Percentiles rank a stretch among this genome's conserved stretches.
phyloP scores from a whole-genome alignment of 116 monocot species.

The Posidonia oceanica region DNA sequence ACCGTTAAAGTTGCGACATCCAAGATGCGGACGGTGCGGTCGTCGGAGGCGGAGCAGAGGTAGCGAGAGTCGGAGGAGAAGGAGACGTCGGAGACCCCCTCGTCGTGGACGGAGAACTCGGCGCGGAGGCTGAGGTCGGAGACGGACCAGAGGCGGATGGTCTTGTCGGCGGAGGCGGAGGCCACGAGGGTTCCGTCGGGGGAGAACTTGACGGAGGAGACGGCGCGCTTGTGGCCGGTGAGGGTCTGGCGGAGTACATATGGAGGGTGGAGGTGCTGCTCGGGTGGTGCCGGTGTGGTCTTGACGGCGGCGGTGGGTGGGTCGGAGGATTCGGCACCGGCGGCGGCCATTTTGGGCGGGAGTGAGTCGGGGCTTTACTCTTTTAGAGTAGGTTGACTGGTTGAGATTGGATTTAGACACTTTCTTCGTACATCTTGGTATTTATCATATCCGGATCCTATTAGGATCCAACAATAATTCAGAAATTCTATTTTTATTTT shows the following conservation, averaged over 20 bases:
- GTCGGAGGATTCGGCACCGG: conserved; percentile 3
- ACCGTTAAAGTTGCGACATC: conserved; percentile 13
- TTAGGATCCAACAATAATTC: no score
- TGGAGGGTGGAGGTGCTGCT: neutral
- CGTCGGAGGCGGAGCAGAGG: conserved; percentile 35
- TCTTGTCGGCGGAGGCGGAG: conserved; percentile 27
- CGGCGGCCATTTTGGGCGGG: conserved; percentile 5
- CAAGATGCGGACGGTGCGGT: conserved; percentile 28
- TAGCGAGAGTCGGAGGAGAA: conserved; percentile 35
- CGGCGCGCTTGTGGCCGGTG: conserved; percentile 16
- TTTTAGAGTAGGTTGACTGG: no score
- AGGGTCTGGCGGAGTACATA: conserved; percentile 15
- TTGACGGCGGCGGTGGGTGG: neutral
- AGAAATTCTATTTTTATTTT: no score
- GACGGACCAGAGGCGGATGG: conserved; percentile 22
- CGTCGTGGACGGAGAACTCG: conserved; percentile 24
- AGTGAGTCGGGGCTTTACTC: neutral
- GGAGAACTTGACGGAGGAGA: conserved; percentile 31
- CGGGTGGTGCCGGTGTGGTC: neutral
- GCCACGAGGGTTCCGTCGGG: conserved; percentile 24
- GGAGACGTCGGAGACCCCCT: conserved; percentile 32
- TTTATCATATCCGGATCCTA: no score
- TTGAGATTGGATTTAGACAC: no score
- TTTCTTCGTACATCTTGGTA: no score
- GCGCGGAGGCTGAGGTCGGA: conserved; percentile 12